These are phyloP conservation scores for Aquilaria malaccensis DNA, from an alignment of 345 rosid species.

Conservation along the genomic window DNA sequence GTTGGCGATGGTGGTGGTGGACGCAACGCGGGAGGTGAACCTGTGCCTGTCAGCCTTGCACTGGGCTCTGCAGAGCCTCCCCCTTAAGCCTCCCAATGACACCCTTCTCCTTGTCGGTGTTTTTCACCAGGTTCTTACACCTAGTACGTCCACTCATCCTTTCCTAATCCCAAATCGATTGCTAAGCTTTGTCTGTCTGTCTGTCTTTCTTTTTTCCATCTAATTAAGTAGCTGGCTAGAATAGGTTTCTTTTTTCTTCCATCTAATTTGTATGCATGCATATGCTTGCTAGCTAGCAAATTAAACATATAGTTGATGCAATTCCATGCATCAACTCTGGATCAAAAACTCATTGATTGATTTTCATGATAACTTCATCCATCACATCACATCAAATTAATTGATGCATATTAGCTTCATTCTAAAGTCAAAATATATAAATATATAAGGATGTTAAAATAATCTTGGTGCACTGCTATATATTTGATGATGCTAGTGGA, in stretches of 20 bases:
- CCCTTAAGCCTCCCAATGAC: slow-evolving; percentile 37
- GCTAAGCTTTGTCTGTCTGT: too few relatives aligned
- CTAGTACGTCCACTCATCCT: slow-evolving; percentile 30
- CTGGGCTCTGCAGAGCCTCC: slow-evolving; percentile 22
- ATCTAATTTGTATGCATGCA: not conserved
- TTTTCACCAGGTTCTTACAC: slow-evolving; percentile 60
- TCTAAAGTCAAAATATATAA: too few relatives aligned
- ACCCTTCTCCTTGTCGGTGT: slow-evolving; percentile 32
- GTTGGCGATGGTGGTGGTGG: slow-evolving; percentile 40
- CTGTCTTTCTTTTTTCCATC: slow-evolving; percentile 8
- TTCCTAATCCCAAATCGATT: too few relatives aligned
- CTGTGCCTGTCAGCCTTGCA: slow-evolving; percentile 17
- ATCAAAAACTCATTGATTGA: too few relatives aligned
- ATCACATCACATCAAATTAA: too few relatives aligned
- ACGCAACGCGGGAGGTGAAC: slow-evolving; percentile 34
- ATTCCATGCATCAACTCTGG: not conserved
- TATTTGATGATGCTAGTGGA: too few relatives aligned
- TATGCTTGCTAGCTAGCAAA: not conserved
- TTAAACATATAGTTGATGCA: not conserved
- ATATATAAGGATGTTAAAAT: too few relatives aligned
- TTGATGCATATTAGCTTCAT: too few relatives aligned
- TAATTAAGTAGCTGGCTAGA: slow-evolving; percentile 24
- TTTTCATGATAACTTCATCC: too few relatives aligned
- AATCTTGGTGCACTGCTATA: too few relatives aligned
- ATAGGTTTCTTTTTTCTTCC: slow-evolving; percentile 20